Evolutionary conservation across 371 early-diverging fungal genomes (phyloP), one percentile per base, ranked within the genome.

Genomic region (Syncephalastrum sp.): DNA sequence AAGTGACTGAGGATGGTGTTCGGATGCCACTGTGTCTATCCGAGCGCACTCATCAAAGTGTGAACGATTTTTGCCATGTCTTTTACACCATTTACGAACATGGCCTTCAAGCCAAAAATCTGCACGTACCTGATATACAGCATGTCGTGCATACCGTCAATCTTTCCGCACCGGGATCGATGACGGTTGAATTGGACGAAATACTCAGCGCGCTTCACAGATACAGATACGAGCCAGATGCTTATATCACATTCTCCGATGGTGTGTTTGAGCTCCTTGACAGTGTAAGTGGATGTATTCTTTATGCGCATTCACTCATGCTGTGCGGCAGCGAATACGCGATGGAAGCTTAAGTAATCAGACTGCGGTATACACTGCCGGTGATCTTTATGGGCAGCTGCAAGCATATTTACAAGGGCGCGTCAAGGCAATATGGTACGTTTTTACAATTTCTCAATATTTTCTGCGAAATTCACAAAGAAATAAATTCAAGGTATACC

Each of bases 241-340:
- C 65, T 10, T 65, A 46, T 42, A 53, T 72, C 19, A 65, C 72
- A 1, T 65, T 72, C 51, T 72, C 72, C 3, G 69, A 72, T 25
- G 50, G 59, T 33, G 59, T 68, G 3, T 72, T 65, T 51, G 47
- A 51, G 5, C 60, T 61, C 21, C 63, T 72, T 29, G 65, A 65
- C 29, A 57, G 42, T 44, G 72, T 71, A 65, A 54, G 60, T 19
- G 12, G 8, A 6, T 23, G 17, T 24, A 29, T 43, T 53, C 3
- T 12, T 15, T 25, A 50, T 16, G 12, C 12, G 4, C 27, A 15
- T 33, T 46, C 5, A 38, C 42, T 19, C 45, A 25, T 23, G 17
- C 27, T 44, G 24, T 16, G 45, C 16, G 23, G 17, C 42, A 69
- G 69, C 65, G 63, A 8, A 66, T 69, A 41, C 33, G 65, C 10